A percentile compares a stretch with the other conserved stretches of the same genome.
Conservation (phyloP, 768 basidiomycete genomes). For the Leucosporidium scottii region DNA sequence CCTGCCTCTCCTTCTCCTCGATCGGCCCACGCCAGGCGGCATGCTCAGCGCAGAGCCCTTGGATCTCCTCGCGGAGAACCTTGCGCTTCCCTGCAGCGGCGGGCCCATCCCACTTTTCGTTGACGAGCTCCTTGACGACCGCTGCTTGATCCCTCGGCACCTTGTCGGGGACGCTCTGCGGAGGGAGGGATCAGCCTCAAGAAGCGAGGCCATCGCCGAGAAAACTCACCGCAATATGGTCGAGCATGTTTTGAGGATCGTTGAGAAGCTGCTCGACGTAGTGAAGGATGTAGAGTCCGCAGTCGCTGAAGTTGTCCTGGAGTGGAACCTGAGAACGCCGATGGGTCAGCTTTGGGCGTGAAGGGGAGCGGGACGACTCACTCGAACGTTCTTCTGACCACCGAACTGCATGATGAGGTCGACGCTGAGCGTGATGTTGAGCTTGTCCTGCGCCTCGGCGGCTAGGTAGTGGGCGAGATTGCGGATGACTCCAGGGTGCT, state of each 20-base stretch:
- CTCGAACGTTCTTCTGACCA: conserved; percentile 46
- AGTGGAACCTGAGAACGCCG: conserved; percentile 60
- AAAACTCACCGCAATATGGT: neutral
- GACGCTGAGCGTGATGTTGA: conserved; percentile 35
- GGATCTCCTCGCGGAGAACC: neutral
- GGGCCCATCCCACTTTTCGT: neutral
- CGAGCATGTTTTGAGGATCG: conserved; percentile 46
- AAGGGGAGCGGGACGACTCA: conserved; percentile 39
- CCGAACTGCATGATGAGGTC: conserved; percentile 38
- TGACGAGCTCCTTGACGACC: neutral
- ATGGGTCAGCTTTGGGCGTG: neutral
- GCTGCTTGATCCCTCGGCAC: neutral
- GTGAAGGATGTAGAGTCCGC: conserved; percentile 85
- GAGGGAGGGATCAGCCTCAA: neutral
- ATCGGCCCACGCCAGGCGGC: neutral
- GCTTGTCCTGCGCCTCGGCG: conserved; percentile 72
- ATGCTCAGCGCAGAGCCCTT: neutral
- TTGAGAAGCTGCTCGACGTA: conserved; percentile 70
- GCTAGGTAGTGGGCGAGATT: conserved; percentile 61
- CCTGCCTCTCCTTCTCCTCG: neutral
- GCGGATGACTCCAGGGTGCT: conserved; percentile 60
- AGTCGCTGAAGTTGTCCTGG: conserved; percentile 86
- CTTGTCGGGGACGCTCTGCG: neutral
- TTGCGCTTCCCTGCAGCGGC: neutral
- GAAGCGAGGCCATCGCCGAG: neutral